Conservation (phyloP, 2,329 filamentous ascomycete species). For the Phialemonium atrogriseum region DNA sequence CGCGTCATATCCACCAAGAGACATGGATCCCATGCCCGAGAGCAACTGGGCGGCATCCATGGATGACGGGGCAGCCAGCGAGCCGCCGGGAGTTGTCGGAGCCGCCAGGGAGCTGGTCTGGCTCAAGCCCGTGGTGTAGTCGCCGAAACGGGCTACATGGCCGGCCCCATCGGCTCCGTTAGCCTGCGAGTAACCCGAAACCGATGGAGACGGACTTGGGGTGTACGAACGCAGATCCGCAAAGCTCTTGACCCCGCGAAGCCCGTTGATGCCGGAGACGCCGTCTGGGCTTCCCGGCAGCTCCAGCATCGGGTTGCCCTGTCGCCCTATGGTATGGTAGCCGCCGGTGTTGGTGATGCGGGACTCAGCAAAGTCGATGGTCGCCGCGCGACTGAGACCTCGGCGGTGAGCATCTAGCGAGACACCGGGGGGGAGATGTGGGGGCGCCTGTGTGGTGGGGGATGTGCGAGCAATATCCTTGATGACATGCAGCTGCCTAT, state of each 20-base stretch:
- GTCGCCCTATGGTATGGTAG: slow-evolving; percentile 70
- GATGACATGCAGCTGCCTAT: slow-evolving; percentile 85
- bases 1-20: slow-evolving; percentile 42
- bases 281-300: slow-evolving; percentile 71
- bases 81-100: slow-evolving; percentile 27
- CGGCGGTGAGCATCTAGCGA: slow-evolving; percentile 72
- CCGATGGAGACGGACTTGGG: slow-evolving; percentile 83
- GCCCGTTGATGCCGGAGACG: slow-evolving; percentile 60
- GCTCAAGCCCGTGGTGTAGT: slow-evolving; percentile 30
- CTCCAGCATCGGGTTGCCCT: slow-evolving; percentile 70
- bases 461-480: slow-evolving; percentile 45
- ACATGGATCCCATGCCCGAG: slow-evolving; percentile 40
- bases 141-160: slow-evolving; percentile 32
- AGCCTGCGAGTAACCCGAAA: slow-evolving; percentile 60
- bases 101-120: slow-evolving; percentile 26
- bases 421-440: slow-evolving; percentile 54
- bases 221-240: slow-evolving; percentile 93
- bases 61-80: slow-evolving; percentile 12
- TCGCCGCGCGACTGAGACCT: slow-evolving; percentile 86
- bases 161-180: slow-evolving; percentile 18
- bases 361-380: slow-evolving; percentile 86
- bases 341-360: slow-evolving; percentile 51
- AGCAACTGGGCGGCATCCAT: slow-evolving; percentile 29
- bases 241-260: slow-evolving; percentile 92
- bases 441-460: slow-evolving; percentile 29